Conservation (phyloP, 2,329 filamentous ascomycete species). For the Pseudocercospora vitis region DNA sequence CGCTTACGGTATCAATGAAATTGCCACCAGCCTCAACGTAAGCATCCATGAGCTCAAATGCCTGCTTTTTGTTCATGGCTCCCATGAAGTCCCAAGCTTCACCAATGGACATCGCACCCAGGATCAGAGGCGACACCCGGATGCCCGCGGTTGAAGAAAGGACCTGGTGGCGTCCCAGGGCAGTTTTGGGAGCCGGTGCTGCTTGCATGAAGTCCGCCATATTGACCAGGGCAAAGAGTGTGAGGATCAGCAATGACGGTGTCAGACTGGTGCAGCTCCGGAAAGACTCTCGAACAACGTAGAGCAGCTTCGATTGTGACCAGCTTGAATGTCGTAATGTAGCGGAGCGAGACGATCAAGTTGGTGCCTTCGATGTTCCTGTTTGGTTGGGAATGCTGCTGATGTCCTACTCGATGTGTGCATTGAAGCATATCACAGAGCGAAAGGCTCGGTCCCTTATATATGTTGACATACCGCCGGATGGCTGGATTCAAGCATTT, state of each 20-base stretch:
- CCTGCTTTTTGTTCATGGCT: conserved; percentile 45
- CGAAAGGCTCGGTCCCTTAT: too few species aligned
- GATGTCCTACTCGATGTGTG: too few species aligned
- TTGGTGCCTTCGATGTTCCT: too few species aligned
- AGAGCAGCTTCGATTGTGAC: too few species aligned
- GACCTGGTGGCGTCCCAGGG: conserved; percentile 43
- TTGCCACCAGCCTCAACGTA: conserved; percentile 39
- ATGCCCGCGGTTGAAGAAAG: conserved; percentile 51
- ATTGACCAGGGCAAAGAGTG: not conserved
- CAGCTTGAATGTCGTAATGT: too few species aligned
- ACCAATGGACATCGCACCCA: conserved; percentile 57
- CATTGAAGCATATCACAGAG: too few species aligned
- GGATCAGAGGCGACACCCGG: conserved; percentile 53
- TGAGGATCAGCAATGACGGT: not conserved
- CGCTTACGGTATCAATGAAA: conserved; percentile 50
- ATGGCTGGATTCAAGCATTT: too few species aligned
- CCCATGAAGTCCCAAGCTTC: conserved; percentile 43
- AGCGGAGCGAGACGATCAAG: too few species aligned
- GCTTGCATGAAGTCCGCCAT: conserved; percentile 5
- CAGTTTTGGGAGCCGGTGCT: conserved; percentile 1
- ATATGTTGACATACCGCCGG: too few species aligned
- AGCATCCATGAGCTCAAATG: conserved; percentile 34
- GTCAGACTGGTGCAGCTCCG: not conserved
- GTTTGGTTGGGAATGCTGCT: too few species aligned
- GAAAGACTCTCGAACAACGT: not conserved